Evolutionary conservation across 129 eudicot genomes (phyloP), one percentile per base, ranked within the genome.

Genomic region (Chrysanthemum seticuspe): DNA sequence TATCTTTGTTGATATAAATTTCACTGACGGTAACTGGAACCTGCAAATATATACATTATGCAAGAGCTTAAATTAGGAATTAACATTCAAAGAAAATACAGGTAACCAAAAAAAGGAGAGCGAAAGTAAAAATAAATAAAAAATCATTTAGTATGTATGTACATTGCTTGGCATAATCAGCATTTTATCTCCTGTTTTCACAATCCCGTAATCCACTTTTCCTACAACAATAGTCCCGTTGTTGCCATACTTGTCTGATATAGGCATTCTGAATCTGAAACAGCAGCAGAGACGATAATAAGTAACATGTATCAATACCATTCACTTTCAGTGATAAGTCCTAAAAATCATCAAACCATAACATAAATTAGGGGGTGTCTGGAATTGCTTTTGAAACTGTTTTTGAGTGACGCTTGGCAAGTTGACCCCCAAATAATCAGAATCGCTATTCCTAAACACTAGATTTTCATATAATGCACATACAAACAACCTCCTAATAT

Each of bases 151-250:
- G 27, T 25, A 25, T 25, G 27, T 25, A 25, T 25, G 27, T 25
- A 25, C 27, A 25, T 75, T 77, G 79, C 88, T 91, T 68, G 97
- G 97, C 97, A 91, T 91, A 31, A 91, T 60, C 66, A 85, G 3
- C 75, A 91, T 47, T 31, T n/a, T 74, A 55, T 86, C 88, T 44
- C 97, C 97, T 71, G 84, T 96, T 34, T 86, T 84, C 14, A 88
- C 47, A 59, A 87, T 88, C 47, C 97, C 96, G 58, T 96, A 88
- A 65, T 91, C 96, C 4, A 83, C 80, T 79, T 91, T 91, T 7
- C 97, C 97, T 96, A 91, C 88, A 23, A 86, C 89, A 81, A 88
- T 90, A 56, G 96, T 91, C 44, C 97, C 97, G 96, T 88, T 80
- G 72, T 91, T 96, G 73, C 86, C 86, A 56, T 86, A 91, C 82